These are phyloP conservation scores for Coniochaeta sp. DNA, from an alignment of 2,329 filamentous ascomycete genomes.

Conservation along the genomic window DNA sequence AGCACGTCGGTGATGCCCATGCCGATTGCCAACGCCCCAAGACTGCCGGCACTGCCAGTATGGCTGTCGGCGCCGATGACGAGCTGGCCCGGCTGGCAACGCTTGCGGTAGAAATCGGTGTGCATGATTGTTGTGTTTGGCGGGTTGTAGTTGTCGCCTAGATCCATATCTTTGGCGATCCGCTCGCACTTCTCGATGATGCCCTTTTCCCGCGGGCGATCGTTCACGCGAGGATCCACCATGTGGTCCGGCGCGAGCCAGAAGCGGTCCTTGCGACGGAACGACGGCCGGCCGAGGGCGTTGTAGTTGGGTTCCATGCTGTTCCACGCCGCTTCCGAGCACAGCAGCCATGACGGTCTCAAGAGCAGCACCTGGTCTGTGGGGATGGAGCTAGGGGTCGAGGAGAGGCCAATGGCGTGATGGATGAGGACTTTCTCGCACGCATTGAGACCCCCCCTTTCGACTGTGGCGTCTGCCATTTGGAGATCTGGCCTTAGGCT, in stretches of 20 bases:
- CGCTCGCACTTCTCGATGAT: slow-evolving; percentile 31
- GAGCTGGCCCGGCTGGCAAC: slow-evolving; percentile 29
- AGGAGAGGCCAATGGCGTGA: background rate
- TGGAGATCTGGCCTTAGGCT: background rate
- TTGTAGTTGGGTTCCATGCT: slow-evolving; percentile 2
- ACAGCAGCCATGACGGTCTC: background rate
- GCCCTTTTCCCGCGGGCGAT: slow-evolving; percentile 27
- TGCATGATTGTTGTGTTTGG: slow-evolving; percentile 25
- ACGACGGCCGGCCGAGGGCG: background rate
- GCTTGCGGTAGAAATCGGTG: slow-evolving; percentile 28
- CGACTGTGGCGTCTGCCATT: background rate
- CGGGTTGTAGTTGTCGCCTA: slow-evolving; percentile 22
- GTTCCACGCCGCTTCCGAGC: background rate
- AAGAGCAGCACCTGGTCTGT: background rate
- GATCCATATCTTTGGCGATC: slow-evolving; percentile 24
- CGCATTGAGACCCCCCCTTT: background rate
- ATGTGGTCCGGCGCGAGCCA: slow-evolving; percentile 42
- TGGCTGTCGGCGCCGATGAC: slow-evolving; percentile 29
- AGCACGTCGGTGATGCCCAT: slow-evolving; percentile 29
- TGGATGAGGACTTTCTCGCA: slow-evolving; percentile 1
- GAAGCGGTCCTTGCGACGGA: slow-evolving; percentile 35
- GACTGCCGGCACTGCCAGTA: slow-evolving; percentile 27
- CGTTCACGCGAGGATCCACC: slow-evolving; percentile 33
- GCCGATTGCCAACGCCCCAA: slow-evolving; percentile 27
- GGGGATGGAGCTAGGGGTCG: background rate